Conservation (phyloP, 306 rosid genomes). For the Cucurbita pepo region DNA sequence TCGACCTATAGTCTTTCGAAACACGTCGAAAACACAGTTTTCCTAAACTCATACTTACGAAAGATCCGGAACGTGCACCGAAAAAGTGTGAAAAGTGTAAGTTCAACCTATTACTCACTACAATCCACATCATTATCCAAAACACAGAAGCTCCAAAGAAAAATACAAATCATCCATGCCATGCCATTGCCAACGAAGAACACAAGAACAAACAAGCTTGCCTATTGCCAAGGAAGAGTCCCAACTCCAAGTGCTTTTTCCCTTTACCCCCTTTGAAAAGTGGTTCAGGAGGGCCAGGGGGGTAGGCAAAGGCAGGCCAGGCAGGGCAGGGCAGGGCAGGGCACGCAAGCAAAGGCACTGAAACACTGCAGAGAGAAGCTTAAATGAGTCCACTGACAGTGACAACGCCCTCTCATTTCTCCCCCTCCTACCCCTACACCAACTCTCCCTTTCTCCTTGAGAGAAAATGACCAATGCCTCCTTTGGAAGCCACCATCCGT, state of each 20-base stretch:
- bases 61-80: no score
- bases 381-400: slow-evolving; percentile 26
- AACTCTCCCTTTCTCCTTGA: not conserved
- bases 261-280: not conserved
- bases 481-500: slow-evolving; percentile 58
- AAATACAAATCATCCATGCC: not conserved
- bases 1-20: no score
- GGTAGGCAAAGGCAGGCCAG: no score
- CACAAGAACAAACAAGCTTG: not conserved
- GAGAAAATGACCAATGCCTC: slow-evolving; percentile 44
- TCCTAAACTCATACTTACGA: no score
- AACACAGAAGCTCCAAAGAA: not conserved
- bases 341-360: not conserved
- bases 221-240: not conserved
- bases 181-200: not conserved
- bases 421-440: slow-evolving; percentile 4
- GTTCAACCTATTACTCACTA: not conserved
- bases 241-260: not conserved
- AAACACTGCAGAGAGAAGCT: not conserved
- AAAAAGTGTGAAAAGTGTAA: no score
- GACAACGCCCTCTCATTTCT: slow-evolving; percentile 19
- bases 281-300: not conserved
- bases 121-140: not conserved
- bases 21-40: no score
- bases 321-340: not conserved